Conservation (phyloP, 768 basidiomycete species). For the Lentinula sp. region DNA sequence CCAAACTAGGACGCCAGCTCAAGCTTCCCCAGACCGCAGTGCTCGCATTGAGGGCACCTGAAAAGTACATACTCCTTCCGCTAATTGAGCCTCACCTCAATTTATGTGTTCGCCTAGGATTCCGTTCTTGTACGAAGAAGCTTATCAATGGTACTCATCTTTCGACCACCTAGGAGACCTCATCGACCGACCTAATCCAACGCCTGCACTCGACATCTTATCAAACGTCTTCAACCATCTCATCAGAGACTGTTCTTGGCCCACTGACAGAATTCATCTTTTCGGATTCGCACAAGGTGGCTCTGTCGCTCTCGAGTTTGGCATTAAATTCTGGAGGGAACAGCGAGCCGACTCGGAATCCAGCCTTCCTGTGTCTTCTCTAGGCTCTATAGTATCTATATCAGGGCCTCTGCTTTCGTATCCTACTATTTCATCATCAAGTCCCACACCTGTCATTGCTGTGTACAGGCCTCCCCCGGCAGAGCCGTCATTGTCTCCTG, state of each 20-base stretch:
- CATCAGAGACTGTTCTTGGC: slow-evolving; percentile 57
- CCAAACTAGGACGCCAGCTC: slow-evolving; percentile 62
- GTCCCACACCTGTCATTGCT: slow-evolving; percentile 58
- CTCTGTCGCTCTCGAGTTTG: slow-evolving; percentile 65
- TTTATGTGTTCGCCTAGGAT: slow-evolving; percentile 37
- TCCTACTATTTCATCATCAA: slow-evolving; percentile 49
- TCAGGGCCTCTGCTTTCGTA: slow-evolving; percentile 75
- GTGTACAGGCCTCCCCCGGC: slow-evolving; percentile 48
- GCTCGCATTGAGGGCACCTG: slow-evolving; percentile 74
- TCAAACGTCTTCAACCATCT: slow-evolving; percentile 50
- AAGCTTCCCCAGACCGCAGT: slow-evolving; percentile 88
- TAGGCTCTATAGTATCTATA: slow-evolving; percentile 66
- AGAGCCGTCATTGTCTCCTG: slow-evolving; percentile 35
- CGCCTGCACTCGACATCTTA: slow-evolving; percentile 54
- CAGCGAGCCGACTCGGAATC: slow-evolving; percentile 7
- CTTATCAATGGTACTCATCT: slow-evolving; percentile 83
- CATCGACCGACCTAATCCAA: slow-evolving; percentile 67
- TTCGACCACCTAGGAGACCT: slow-evolving; percentile 77
- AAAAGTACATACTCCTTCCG: slow-evolving; percentile 41
- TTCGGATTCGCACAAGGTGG: slow-evolving; percentile 91
- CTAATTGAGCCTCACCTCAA: not conserved
- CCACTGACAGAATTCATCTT: slow-evolving; percentile 63
- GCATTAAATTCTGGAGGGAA: slow-evolving; percentile 48
- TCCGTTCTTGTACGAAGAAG: slow-evolving; percentile 71
- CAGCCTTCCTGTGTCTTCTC: slow-evolving; percentile 15